Percentiles rank a stretch among this genome's conserved stretches.
These are phyloP conservation scores for Tilletia walkeri DNA, from an alignment of 1,284 basidiomycete species.

Conservation along the genomic window DNA sequence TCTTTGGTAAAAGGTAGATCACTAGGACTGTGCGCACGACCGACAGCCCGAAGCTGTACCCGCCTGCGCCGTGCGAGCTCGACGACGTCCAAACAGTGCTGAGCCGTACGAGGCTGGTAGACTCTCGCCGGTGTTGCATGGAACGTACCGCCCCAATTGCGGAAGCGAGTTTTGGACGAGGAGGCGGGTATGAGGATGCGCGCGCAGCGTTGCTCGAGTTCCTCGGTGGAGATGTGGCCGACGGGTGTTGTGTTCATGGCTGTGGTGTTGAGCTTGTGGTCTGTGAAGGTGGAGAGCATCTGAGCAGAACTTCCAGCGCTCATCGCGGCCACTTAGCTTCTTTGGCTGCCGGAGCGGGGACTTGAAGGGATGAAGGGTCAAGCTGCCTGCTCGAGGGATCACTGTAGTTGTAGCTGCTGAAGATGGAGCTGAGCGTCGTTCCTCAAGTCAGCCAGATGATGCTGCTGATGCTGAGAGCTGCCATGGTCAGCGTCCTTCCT, in stretches of 20 bases:
- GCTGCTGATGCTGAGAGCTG: no score
- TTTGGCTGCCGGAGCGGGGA: no score
- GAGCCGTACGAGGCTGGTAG: slow-evolving; percentile 73
- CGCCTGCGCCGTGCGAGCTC: slow-evolving; percentile 77
- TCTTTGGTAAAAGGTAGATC: slow-evolving; percentile 64
- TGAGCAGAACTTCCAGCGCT: no score
- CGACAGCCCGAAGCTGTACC: slow-evolving; percentile 74
- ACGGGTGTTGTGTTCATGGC: neutral
- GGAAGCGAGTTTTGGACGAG: slow-evolving; percentile 50
- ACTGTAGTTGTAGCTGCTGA: no score
- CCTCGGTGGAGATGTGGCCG: neutral
- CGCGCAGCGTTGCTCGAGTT: slow-evolving; percentile 71
- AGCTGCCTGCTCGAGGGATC: no score
- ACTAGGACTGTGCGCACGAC: slow-evolving; percentile 87
- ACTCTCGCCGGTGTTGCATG: slow-evolving; percentile 60
- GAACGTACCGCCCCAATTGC: slow-evolving; percentile 63
- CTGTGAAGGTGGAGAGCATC: neutral
- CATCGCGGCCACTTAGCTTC: no score
- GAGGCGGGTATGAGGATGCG: slow-evolving; percentile 66
- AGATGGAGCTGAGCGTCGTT: no score
- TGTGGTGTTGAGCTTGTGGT: neutral
- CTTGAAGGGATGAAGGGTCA: no score
- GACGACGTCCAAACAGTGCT: slow-evolving; percentile 74
- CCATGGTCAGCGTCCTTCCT: no score
- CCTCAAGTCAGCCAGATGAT: no score